Evolutionary conservation across 2,329 filamentous ascomycete species (phyloP).

Genomic region (Hypoxylon sp.): DNA sequence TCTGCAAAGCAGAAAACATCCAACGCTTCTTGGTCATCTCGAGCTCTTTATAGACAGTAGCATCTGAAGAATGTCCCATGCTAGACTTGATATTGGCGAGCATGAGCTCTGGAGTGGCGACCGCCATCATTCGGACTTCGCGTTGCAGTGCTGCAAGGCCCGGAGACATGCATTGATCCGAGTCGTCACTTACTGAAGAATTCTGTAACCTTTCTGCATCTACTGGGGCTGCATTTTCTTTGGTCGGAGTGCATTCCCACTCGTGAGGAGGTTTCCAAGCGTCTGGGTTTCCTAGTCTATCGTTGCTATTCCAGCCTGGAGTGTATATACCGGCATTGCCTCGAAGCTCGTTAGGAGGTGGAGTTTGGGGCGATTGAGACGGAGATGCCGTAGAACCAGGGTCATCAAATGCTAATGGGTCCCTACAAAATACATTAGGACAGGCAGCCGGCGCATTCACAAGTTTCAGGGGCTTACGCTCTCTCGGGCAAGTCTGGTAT

Average conservation of each 20-base stretch:
- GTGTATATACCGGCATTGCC: constrained; percentile 47
- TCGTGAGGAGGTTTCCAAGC: constrained; percentile 64
- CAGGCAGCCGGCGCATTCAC: constrained; percentile 15
- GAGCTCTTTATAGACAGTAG: constrained; percentile 65
- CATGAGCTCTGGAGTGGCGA: constrained; percentile 66
- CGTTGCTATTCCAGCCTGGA: constrained; percentile 43
- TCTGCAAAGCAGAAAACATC: constrained; percentile 72
- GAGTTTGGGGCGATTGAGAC: constrained; percentile 47
- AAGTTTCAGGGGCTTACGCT: constrained; percentile 47
- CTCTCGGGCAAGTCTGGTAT: constrained; percentile 53
- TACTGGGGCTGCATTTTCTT: constrained; percentile 41
- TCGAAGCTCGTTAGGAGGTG: constrained; percentile 41
- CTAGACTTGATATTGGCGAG: constrained; percentile 69
- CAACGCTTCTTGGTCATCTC: constrained; percentile 72
- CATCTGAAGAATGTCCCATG: constrained; percentile 62
- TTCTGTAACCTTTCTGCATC: constrained; percentile 46
- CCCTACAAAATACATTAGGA: constrained; percentile 27
- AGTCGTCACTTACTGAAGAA: constrained; percentile 43
- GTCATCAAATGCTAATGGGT: constrained; percentile 46
- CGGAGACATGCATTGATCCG: constrained; percentile 51
- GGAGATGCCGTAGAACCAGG: constrained; percentile 43
- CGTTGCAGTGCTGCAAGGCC: constrained; percentile 62
- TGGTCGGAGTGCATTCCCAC: constrained; percentile 58
- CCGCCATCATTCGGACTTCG: constrained; percentile 70
- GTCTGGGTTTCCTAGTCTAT: constrained; percentile 57